These are phyloP conservation scores for Aureobasidium pullulans DNA, from an alignment of 2,329 filamentous ascomycete genomes.

Conservation along the genomic window DNA sequence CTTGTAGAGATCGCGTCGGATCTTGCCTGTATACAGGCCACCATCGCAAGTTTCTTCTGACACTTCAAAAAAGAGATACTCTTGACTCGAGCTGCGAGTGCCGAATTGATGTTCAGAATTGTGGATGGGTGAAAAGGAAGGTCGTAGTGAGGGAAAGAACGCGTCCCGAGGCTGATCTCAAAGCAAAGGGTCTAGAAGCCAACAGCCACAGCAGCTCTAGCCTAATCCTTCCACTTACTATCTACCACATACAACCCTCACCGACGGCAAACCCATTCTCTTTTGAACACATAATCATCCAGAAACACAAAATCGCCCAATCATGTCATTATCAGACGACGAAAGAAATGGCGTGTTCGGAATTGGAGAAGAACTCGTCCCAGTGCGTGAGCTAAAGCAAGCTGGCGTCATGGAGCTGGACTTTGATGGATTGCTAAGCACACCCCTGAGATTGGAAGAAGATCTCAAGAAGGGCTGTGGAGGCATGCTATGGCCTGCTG, in stretches of 20 bases:
- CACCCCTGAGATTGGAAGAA: slow-evolving; percentile 70
- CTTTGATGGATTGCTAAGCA: slow-evolving; percentile 65
- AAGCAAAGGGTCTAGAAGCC: not conserved
- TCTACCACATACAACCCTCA: not conserved
- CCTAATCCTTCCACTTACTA: not conserved
- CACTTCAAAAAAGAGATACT: not conserved
- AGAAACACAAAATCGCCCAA: not conserved
- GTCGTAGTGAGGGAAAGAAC: not conserved
- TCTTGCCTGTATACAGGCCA: too few species aligned
- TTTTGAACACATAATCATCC: not conserved
- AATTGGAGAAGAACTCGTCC: slow-evolving; percentile 50
- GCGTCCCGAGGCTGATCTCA: not conserved
- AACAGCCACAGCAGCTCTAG: not conserved
- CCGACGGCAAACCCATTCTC: not conserved
- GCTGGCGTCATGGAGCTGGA: slow-evolving; percentile 46
- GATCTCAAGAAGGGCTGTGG: slow-evolving; percentile 85
- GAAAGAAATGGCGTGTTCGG: not conserved
- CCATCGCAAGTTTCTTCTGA: too few species aligned
- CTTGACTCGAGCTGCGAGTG: not conserved
- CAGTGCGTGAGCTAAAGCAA: slow-evolving; percentile 44
- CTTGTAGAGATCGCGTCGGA: too few species aligned
- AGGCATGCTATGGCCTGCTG: slow-evolving; percentile 89
- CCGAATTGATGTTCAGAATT: too few species aligned
- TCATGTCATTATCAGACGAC: slow-evolving; percentile 8
- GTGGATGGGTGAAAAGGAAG: not conserved